Evolutionary conservation across 1,139 yeast genomes (phyloP), one percentile per base, ranked within the genome.

Genomic region (Hansenula anomala): DNA sequence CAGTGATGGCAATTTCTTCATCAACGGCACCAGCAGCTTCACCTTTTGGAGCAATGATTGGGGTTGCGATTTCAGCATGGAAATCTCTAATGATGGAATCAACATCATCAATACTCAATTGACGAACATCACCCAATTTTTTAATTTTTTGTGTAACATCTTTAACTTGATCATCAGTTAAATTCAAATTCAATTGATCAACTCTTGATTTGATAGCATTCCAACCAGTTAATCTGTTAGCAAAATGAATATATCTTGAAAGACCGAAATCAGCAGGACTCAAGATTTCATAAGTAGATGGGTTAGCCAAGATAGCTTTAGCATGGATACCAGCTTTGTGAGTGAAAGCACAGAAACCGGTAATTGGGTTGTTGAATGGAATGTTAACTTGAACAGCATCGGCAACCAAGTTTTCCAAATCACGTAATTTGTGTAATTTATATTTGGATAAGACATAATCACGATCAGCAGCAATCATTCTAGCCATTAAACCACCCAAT

Each of bases 251-350:
- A 63, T 90, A 90, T 63, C 97, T 79, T 38, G 95, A 82, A 66
- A 90, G 78, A 64, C 97, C 97, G 62, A 90, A 90, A 68, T 90
- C 97, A 26, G 85, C 71, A 46, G 98, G 98, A 64, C 86, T 86
- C 62, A 92, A 77, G 57, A 92, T 92, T 73, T 92, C 98, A 64
- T 92, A 92, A 28, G 97, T 92, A 31, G 96, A 88, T 49, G 98
- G 98, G 70, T 92, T 92, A 46, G 98, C 98, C 55, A 92, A 78
- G 56, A 92, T 92, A 43, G 97, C 97, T 76, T 92, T 92, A 58
- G 98, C 97, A 63, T 92, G 98, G 59, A 92, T 90, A 71, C 98
- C 98, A 41, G 98, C 98, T 76, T 92, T 92, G 75, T 92, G 98
- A 41, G 98, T 92, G 71, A 92, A 92, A 39, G 98, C 98, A 73